Percentiles rank a stretch among this genome's conserved stretches.
phyloP scores from a whole-genome alignment of 1,284 basidiomycete genomes.

The Rhizoctonia solani region DNA sequence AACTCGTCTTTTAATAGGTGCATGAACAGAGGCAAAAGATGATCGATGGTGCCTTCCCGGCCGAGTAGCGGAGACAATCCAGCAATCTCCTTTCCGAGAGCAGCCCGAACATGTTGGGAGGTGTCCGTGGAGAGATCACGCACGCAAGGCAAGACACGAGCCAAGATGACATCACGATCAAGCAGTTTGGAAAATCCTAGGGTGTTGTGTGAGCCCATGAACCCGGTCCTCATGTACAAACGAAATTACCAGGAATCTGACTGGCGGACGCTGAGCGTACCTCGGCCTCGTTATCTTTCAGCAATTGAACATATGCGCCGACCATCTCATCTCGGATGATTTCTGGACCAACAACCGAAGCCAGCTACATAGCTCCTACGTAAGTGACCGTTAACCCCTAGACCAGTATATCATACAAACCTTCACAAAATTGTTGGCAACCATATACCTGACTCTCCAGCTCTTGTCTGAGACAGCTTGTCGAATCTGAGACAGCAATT shows the following conservation, averaged over 20 bases:
- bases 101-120: slow-evolving; percentile 96
- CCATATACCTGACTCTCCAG: slow-evolving; percentile 99
- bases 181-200: slow-evolving; percentile 95
- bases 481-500: slow-evolving; percentile 86
- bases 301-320: slow-evolving; percentile 87
- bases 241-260: slow-evolving; percentile 84
- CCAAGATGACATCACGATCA: slow-evolving; percentile 92
- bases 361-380: slow-evolving; percentile 59
- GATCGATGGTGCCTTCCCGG: slow-evolving; percentile 93
- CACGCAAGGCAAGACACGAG: slow-evolving; percentile 94
- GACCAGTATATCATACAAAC: slow-evolving; percentile 52
- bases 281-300: slow-evolving; percentile 99
- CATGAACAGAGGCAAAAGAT: slow-evolving; percentile 95
- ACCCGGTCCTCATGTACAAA: no score
- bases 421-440: slow-evolving; percentile 97
- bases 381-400: slow-evolving; percentile 26
- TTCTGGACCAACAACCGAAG: slow-evolving; percentile 88
- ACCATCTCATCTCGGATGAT: slow-evolving; percentile 95
- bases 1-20: slow-evolving; percentile 98
- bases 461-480: slow-evolving; percentile 92
- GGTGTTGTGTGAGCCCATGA: not conserved
- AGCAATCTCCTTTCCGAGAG: slow-evolving; percentile 94
- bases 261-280: slow-evolving; percentile 95
- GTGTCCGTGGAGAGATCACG: slow-evolving; percentile 92
- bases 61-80: slow-evolving; percentile 96